Evolutionary conservation across 176 grass and related monocot genomes (phyloP), one percentile per base, ranked within the genome.

Genomic region (Lolium perenne): DNA sequence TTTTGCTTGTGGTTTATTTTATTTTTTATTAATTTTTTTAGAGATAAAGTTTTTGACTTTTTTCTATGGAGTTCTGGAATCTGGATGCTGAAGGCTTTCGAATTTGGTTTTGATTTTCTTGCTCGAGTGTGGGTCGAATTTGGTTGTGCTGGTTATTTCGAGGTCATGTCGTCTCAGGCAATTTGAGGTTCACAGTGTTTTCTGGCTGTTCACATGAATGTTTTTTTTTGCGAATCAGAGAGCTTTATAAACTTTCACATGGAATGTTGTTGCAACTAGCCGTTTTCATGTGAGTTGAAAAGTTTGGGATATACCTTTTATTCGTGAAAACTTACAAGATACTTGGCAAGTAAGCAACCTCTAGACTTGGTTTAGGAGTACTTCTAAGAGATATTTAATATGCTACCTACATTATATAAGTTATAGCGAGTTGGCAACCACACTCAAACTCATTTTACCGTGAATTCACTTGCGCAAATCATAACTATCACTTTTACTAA

Each of bases 271-370:
- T 64, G 53, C 11, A 23, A 29, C 17, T 9, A 17, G 57, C 12
- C 26, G 17, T 26, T 73, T 69, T 78, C 74, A 86, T 4, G 10
- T 35, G 22, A 32, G 17, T 21, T 22, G 78, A 68, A 47, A 71
- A 22, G 69, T 21, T 71, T 71, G 4, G 10, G 26, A 29, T 29
- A 29, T 29, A 29, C 26, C 26, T 29, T 29, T 29, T 29, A 29
- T 29, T 29, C 26, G 26, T 29, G 26, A 29, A 29, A 10, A 4
- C 53, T 71, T 69, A 22, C 61, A 9, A 46, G 4, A 38, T 80
- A 43, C 77, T 51, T 86, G 35, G 12, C 6, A 11, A 23, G 25
- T 79, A 80, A 86, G 77, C 68, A 71, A 71, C 40, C 12, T 6
- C 10, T 10, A 5, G 5, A 22, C 5, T 46, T 13, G 9, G 20